These are phyloP conservation scores for Amanita phalloides DNA, from an alignment of 768 basidiomycete species.

Conservation along the genomic window DNA sequence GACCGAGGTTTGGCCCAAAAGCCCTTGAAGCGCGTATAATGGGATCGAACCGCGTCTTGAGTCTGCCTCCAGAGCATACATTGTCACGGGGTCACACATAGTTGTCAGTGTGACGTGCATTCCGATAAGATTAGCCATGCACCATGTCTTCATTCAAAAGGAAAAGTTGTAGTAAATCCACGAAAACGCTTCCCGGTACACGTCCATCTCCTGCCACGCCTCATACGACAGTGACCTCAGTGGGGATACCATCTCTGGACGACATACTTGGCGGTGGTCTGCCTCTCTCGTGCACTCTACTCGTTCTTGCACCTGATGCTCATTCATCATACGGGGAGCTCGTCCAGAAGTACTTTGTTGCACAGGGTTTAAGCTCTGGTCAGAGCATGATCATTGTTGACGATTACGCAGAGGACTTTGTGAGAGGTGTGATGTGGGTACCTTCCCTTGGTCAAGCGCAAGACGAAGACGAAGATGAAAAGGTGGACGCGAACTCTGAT, in stretches of 20 bases:
- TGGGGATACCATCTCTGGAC: slow-evolving; percentile 88
- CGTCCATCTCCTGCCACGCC: slow-evolving; percentile 46
- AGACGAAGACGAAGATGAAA: slow-evolving; percentile 23
- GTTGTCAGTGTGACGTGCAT: neutral
- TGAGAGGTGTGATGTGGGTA: slow-evolving; percentile 76
- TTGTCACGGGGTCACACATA: neutral
- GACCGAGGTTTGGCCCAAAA: neutral
- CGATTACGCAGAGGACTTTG: slow-evolving; percentile 43
- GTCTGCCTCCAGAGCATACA: neutral
- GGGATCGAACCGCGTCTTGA: neutral
- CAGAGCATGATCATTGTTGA: slow-evolving; percentile 66
- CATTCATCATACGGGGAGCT: slow-evolving; percentile 83
- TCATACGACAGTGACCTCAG: slow-evolving; percentile 56
- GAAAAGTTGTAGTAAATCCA: slow-evolving; percentile 35
- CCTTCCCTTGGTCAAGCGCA: slow-evolving; percentile 24
- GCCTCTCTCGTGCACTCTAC: slow-evolving; percentile 67
- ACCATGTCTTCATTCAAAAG: slow-evolving; percentile 78
- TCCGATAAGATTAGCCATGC: neutral
- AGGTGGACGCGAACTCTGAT: slow-evolving; percentile 16
- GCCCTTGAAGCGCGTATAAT: neutral
- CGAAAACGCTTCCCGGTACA: slow-evolving; percentile 33
- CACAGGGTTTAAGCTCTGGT: slow-evolving; percentile 70
- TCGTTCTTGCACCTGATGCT: slow-evolving; percentile 72
- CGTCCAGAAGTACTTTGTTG: slow-evolving; percentile 78
- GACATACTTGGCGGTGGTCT: slow-evolving; percentile 91